Evolutionary conservation across 768 basidiomycete genomes (phyloP).

Genomic region (Boletus reticulatus): DNA sequence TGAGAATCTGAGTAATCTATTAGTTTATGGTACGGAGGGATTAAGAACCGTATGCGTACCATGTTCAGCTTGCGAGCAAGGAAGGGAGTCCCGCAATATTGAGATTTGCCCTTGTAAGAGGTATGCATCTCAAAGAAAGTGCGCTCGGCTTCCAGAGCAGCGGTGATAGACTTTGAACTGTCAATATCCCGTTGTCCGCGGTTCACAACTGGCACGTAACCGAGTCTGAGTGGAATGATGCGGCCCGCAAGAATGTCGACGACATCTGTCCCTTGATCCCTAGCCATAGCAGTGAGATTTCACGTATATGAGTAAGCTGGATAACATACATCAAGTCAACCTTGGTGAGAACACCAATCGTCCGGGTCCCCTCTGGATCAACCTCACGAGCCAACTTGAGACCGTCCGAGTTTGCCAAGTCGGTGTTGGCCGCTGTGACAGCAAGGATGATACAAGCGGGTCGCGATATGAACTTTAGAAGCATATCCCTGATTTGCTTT

Average conservation of each 20-base stretch:
- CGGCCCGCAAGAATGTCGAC: slow-evolving; percentile 98
- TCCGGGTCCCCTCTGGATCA: slow-evolving; percentile 94
- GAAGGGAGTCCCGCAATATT: slow-evolving; percentile 97
- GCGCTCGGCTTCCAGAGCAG: slow-evolving; percentile 86
- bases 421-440: slow-evolving; percentile 93
- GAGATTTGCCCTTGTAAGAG: slow-evolving; percentile 90
- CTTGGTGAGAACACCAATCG: slow-evolving; percentile 98
- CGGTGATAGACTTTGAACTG: slow-evolving; percentile 74
- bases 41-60: slow-evolving; percentile 42
- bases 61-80: slow-evolving; percentile 93
- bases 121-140: slow-evolving; percentile 94
- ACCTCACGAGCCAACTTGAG: slow-evolving; percentile 95
- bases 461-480: slow-evolving; percentile 92
- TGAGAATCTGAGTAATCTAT: slow-evolving; percentile 69
- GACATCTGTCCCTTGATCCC: slow-evolving; percentile 97
- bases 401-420: slow-evolving; percentile 98
- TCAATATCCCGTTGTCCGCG: slow-evolving; percentile 98
- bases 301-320: not conserved
- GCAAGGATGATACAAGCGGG: slow-evolving; percentile 96
- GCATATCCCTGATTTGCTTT: slow-evolving; percentile 96
- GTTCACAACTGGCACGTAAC: slow-evolving; percentile 99
- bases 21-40: not conserved
- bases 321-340: slow-evolving; percentile 90
- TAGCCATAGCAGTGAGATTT: slow-evolving; percentile 31
- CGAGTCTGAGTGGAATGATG: slow-evolving; percentile 92